phyloP scores from a whole-genome alignment of 495 filamentous ascomycete genomes.

The Penicillium ucsense region DNA sequence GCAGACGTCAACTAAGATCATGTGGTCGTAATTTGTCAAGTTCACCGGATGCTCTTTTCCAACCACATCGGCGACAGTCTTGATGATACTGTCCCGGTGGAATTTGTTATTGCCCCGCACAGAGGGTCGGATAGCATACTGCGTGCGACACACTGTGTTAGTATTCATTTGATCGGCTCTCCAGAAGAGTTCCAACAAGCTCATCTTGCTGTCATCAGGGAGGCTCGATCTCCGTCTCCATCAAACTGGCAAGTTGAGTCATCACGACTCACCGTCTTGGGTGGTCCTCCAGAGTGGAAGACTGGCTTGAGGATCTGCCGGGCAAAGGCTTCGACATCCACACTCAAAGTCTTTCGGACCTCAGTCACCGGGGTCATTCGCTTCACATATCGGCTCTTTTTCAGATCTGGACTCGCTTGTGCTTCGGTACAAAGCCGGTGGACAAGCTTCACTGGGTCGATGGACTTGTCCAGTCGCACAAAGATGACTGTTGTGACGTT shows the following conservation, averaged over 20 bases:
- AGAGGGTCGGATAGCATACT: slow-evolving; percentile 88
- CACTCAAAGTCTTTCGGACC: slow-evolving; percentile 69
- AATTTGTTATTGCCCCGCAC: slow-evolving; percentile 70
- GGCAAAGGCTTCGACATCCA: slow-evolving; percentile 64
- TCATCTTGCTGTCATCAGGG: no score
- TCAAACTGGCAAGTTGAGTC: neutral
- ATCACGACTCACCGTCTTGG: slow-evolving; percentile 38
- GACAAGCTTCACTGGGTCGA: slow-evolving; percentile 76
- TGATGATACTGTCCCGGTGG: slow-evolving; percentile 67
- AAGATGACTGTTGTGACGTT: slow-evolving; percentile 28
- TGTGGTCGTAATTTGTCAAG: slow-evolving; percentile 67
- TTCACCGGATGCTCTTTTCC: slow-evolving; percentile 71
- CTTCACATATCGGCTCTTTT: slow-evolving; percentile 67
- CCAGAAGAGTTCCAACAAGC: no score
- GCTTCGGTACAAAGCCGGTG: slow-evolving; percentile 63
- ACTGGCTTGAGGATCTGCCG: slow-evolving; percentile 57
- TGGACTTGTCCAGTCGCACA: slow-evolving; percentile 43
- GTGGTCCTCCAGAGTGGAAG: slow-evolving; percentile 51
- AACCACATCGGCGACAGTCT: slow-evolving; percentile 60
- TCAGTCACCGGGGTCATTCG: slow-evolving; percentile 71
- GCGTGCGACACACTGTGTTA: neutral
- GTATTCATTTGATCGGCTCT: no score
- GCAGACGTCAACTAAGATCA: slow-evolving; percentile 83
- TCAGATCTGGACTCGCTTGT: slow-evolving; percentile 36
- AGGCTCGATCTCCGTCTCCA: no score